Evolutionary conservation across 305 asterid genomes (phyloP).

Genomic region (Ilex paraguariensis): DNA sequence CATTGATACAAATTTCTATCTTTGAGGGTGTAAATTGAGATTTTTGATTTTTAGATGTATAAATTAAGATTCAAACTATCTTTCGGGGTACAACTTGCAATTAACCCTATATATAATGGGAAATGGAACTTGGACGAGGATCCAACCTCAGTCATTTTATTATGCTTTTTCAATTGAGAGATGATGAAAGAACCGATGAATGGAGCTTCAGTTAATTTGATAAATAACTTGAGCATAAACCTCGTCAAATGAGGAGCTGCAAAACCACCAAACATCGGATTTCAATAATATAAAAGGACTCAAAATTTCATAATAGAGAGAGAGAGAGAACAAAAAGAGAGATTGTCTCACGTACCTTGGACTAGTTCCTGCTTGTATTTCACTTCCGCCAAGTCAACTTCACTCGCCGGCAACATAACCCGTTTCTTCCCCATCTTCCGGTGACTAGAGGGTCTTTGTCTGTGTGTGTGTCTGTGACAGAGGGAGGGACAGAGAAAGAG

Average conservation of each 20-base stretch:
- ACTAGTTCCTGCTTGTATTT: slow-evolving; percentile 51
- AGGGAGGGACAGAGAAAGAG: too few relatives aligned
- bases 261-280: slow-evolving; percentile 8
- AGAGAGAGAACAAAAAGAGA: not conserved
- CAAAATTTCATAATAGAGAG: not conserved
- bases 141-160: slow-evolving; percentile 60
- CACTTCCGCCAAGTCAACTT: slow-evolving; percentile 63
- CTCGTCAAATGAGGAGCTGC: slow-evolving; percentile 98
- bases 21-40: too few relatives aligned
- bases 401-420: slow-evolving; percentile 69
- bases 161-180: slow-evolving; percentile 54
- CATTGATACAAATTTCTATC: too few relatives aligned
- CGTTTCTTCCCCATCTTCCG: slow-evolving; percentile 59
- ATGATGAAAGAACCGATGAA: slow-evolving; percentile 56
- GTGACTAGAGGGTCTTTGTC: too few relatives aligned
- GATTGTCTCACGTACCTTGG: slow-evolving; percentile 50
- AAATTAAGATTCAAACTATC: too few relatives aligned
- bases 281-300: not conserved
- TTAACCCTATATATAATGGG: too few relatives aligned
- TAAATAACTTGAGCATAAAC: slow-evolving; percentile 49
- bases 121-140: not conserved
- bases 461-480: too few relatives aligned
- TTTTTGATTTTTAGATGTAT: too few relatives aligned
- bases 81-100: too few relatives aligned
- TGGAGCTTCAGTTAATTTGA: slow-evolving; percentile 62